Conservation (phyloP, 352 stramenopile species). For the Aphanomyces cochlioides region DNA sequence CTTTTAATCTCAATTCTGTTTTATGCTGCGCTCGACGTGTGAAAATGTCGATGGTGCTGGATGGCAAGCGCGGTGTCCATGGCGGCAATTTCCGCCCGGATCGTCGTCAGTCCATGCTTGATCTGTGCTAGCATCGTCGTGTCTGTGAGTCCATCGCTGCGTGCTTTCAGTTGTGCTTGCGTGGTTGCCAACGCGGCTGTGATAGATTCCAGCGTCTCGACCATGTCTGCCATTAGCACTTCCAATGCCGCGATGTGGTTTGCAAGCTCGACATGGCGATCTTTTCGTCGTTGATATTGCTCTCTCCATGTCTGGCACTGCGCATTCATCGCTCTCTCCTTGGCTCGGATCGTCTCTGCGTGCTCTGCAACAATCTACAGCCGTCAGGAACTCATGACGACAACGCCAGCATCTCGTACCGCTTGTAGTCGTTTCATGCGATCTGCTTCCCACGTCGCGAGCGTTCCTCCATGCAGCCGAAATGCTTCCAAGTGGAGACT, state of each 20-base stretch:
- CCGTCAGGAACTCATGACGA: background rate
- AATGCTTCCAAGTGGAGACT: too few relatives aligned
- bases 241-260: background rate
- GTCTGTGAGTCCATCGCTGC: constrained; percentile 12
- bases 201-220: background rate
- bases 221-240: background rate
- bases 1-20: background rate
- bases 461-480: too few relatives aligned
- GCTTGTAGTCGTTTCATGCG: too few relatives aligned
- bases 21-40: background rate
- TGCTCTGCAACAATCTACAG: background rate
- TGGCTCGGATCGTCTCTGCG: background rate
- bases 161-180: background rate
- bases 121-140: background rate
- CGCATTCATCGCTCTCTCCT: constrained; percentile 3
- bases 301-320: background rate
- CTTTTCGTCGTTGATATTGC: background rate
- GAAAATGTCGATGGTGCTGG: background rate
- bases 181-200: background rate
- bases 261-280: background rate
- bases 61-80: constrained; percentile 12
- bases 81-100: constrained; percentile 7
- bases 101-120: background rate
- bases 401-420: background rate
- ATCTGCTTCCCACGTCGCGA: too few relatives aligned